Conservation (phyloP, 305 asterid species). For the Nicotiana rustica region DNA sequence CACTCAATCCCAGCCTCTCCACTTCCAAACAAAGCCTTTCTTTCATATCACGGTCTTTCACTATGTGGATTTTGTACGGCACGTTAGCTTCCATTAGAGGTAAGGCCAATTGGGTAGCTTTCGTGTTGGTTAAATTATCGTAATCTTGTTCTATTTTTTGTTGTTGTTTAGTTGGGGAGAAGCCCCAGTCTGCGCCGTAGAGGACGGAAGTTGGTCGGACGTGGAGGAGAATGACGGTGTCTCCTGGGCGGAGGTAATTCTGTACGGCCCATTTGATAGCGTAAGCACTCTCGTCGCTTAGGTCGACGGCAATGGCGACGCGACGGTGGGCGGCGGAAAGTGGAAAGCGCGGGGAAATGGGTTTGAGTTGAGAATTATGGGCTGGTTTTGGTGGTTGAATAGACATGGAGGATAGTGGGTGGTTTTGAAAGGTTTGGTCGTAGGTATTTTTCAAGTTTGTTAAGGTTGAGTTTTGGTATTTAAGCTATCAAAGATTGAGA, state of each 20-base stretch:
- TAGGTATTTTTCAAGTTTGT: neutral
- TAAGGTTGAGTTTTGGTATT: neutral
- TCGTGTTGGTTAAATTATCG: slow-evolving; percentile 49
- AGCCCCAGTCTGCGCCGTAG: slow-evolving; percentile 71
- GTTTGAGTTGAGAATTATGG: neutral
- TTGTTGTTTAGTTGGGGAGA: slow-evolving; percentile 33
- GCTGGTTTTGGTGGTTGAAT: slow-evolving; percentile 5
- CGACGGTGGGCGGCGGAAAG: slow-evolving; percentile 50
- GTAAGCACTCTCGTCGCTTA: slow-evolving; percentile 69
- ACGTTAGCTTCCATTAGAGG: slow-evolving; percentile 56
- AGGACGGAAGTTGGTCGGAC: slow-evolving; percentile 57
- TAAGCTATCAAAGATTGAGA: too few species aligned
- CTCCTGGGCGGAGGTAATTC: slow-evolving; percentile 67
- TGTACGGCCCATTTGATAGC: slow-evolving; percentile 67
- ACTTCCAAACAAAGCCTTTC: slow-evolving; percentile 69
- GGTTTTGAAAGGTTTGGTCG: neutral
- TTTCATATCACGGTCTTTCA: slow-evolving; percentile 69
- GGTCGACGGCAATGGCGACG: slow-evolving; percentile 64
- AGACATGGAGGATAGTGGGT: slow-evolving; percentile 22
- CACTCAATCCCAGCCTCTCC: slow-evolving; percentile 62
- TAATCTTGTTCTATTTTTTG: slow-evolving; percentile 45
- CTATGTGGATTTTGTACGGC: slow-evolving; percentile 63
- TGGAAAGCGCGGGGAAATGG: slow-evolving; percentile 45
- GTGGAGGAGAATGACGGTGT: slow-evolving; percentile 64
- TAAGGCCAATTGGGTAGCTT: slow-evolving; percentile 47